A percentile compares a stretch with the other conserved stretches of the same genome.
phyloP scores from a whole-genome alignment of 768 basidiomycete species.

The Rhizopogon vinicolor region DNA sequence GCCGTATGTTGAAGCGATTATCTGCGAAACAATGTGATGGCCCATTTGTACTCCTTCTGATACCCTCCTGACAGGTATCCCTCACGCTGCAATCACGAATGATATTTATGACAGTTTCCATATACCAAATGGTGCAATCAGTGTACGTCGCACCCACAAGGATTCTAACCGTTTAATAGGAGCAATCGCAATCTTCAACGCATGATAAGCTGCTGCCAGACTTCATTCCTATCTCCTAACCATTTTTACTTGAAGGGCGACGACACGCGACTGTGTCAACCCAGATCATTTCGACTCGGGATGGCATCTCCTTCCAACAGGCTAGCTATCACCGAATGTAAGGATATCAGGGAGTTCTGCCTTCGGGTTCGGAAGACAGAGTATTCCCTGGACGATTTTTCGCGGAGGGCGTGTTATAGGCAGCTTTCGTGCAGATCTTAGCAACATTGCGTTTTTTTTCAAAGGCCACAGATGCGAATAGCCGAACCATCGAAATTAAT shows the following conservation, averaged over 20 bases:
- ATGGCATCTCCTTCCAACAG: neutral
- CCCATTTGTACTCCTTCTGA: too few relatives aligned
- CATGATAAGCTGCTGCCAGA: neutral
- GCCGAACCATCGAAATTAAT: neutral
- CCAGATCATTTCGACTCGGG: neutral
- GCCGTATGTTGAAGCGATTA: slow-evolving; percentile 6
- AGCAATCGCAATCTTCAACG: neutral
- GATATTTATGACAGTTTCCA: neutral
- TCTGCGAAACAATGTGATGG: slow-evolving; percentile 7
- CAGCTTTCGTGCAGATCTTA: neutral
- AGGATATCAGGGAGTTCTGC: neutral
- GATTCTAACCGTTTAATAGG: neutral
- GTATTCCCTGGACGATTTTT: neutral
- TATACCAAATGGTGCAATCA: neutral
- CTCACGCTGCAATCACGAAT: neutral
- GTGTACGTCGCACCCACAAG: neutral
- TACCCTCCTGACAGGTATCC: neutral
- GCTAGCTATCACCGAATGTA: neutral
- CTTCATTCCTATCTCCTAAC: neutral
- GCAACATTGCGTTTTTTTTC: neutral
- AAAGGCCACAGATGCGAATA: neutral
- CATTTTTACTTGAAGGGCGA: neutral
- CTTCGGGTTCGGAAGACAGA: neutral
- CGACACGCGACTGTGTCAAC: neutral
- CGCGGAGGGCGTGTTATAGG: neutral